Evolutionary conservation across 495 filamentous ascomycete species (phyloP).

Genomic region (Astrocystis sublimbata): DNA sequence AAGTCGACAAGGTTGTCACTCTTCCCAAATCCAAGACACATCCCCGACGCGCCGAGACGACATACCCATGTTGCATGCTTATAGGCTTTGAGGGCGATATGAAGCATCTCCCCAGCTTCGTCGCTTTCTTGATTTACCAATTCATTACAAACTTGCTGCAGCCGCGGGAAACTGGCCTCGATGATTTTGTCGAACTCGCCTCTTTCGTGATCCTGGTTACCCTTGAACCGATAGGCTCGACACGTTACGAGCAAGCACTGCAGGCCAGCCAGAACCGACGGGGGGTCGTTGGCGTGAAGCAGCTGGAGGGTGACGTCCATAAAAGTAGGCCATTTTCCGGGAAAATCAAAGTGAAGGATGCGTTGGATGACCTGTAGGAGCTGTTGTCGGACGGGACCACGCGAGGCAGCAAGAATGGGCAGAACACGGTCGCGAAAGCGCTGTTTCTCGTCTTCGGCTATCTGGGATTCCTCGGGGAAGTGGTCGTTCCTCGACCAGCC

Average conservation of each 20-base stretch:
- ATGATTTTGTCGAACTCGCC: slow-evolving; percentile 93
- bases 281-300: slow-evolving; percentile 76
- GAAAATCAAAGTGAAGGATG: slow-evolving; percentile 93
- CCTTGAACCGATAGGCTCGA: slow-evolving; percentile 90
- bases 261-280: slow-evolving; percentile 85
- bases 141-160: slow-evolving; percentile 81
- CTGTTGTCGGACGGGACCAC: slow-evolving; percentile 79
- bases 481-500: slow-evolving; percentile 85
- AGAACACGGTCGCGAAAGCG: slow-evolving; percentile 83
- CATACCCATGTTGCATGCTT: slow-evolving; percentile 97
- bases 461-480: slow-evolving; percentile 60
- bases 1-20: slow-evolving; percentile 25
- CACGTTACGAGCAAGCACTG: slow-evolving; percentile 94
- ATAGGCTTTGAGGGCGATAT: slow-evolving; percentile 90
- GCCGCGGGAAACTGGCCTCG: slow-evolving; percentile 84
- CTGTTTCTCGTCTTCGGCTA: slow-evolving; percentile 87
- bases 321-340: slow-evolving; percentile 88
- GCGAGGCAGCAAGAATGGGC: slow-evolving; percentile 80
- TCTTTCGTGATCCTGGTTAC: slow-evolving; percentile 66
- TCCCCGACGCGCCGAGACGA: slow-evolving; percentile 21
- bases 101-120: slow-evolving; percentile 95
- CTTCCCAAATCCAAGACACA: not conserved
- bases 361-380: slow-evolving; percentile 92
- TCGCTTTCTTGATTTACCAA: slow-evolving; percentile 86
- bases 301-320: slow-evolving; percentile 87